These are phyloP conservation scores for Megacollybia marginata DNA, from an alignment of 768 basidiomycete species.

Conservation along the genomic window DNA sequence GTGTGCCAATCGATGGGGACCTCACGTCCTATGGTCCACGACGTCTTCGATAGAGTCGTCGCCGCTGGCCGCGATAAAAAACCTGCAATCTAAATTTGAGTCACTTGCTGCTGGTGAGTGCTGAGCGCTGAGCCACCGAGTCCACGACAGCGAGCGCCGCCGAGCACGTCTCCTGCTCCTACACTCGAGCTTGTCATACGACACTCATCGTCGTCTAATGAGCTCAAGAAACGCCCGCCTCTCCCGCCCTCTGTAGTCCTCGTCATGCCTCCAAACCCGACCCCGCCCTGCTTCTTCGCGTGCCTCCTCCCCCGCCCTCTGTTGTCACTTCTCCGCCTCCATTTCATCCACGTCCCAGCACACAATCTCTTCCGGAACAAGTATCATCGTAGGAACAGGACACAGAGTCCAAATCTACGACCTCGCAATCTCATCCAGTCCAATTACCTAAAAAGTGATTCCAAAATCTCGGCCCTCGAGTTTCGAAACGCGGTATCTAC, in stretches of 20 bases:
- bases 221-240: constrained; percentile 46
- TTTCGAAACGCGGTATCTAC: constrained; percentile 48
- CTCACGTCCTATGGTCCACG: too few species aligned
- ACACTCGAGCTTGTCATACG: constrained; percentile 28
- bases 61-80: constrained; percentile 58
- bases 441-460: constrained; percentile 48
- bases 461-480: constrained; percentile 70
- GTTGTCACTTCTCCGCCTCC: background rate
- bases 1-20: too few species aligned
- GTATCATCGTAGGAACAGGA: constrained; percentile 48
- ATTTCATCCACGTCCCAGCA: constrained; percentile 45
- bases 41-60: constrained; percentile 33
- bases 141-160: constrained; percentile 33
- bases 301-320: constrained; percentile 12
- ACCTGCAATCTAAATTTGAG: constrained; percentile 65
- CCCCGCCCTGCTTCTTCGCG: constrained; percentile 9
- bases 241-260: constrained; percentile 40
- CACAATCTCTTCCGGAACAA: constrained; percentile 53
- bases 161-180: constrained; percentile 22
- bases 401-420: constrained; percentile 62
- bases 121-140: too few species aligned
- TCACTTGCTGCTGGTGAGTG: constrained; percentile 47
- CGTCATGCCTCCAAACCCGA: constrained; percentile 26
- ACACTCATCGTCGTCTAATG: constrained; percentile 45
- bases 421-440: constrained; percentile 37